phyloP scores from a whole-genome alignment of 371 early-diverging fungal genomes.

The Rhizopus arrhizus region DNA sequence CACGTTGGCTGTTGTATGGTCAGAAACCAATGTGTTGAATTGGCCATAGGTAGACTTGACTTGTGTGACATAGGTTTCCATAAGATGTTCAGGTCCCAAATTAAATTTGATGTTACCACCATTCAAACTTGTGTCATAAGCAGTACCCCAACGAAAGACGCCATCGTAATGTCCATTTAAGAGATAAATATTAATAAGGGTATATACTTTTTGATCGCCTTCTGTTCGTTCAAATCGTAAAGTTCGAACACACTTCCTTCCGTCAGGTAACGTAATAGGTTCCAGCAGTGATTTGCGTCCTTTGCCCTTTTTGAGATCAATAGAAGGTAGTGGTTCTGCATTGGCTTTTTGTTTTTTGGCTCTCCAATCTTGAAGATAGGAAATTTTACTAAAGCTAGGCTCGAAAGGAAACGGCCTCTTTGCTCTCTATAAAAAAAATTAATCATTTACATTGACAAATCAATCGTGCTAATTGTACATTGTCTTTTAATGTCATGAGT shows the following conservation, averaged over 20 bases:
- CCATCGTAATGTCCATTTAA: conserved; percentile 55
- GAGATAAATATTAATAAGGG: conserved; percentile 55
- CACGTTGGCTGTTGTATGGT: conserved; percentile 54
- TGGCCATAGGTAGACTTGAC: conserved; percentile 57
- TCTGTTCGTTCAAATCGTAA: conserved; percentile 62
- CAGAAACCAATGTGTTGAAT: conserved; percentile 55
- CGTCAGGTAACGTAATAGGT: conserved; percentile 48
- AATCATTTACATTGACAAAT: not conserved
- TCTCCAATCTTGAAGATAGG: conserved; percentile 67
- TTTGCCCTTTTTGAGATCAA: conserved; percentile 60
- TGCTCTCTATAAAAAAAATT: conserved; percentile 32
- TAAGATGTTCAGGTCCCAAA: conserved; percentile 60
- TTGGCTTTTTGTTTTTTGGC: conserved; percentile 50
- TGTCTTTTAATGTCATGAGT: conserved; percentile 65
- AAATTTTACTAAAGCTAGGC: conserved; percentile 61
- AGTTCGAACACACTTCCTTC: conserved; percentile 58
- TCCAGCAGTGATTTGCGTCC: conserved; percentile 39
- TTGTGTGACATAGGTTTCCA: conserved; percentile 59
- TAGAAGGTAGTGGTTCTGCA: conserved; percentile 50
- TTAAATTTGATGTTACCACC: conserved; percentile 63
- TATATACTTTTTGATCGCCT: conserved; percentile 55
- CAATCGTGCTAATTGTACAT: conserved; percentile 36
- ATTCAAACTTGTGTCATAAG: conserved; percentile 55
- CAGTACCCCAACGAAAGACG: conserved; percentile 63
- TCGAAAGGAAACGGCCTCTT: conserved; percentile 53